A percentile compares a stretch with the other conserved stretches of the same genome.
Conservation (phyloP, 2,329 filamentous ascomycete genomes). For the Alternaria sp. region DNA sequence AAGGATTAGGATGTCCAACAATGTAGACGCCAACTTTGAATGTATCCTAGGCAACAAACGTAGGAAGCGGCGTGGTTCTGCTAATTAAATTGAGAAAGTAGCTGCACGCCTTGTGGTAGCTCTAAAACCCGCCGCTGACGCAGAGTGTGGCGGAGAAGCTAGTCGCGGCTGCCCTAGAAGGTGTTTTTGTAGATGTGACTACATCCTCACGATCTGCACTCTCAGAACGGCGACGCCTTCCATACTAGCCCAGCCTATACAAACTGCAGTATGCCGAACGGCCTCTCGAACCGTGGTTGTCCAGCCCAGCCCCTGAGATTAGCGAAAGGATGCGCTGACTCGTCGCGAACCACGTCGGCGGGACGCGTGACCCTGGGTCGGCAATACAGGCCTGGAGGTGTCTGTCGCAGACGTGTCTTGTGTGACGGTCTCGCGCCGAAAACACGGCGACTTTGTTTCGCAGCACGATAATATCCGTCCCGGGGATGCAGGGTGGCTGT, state of each 20-base stretch:
- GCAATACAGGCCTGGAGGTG: not conserved
- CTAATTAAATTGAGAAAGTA: not conserved
- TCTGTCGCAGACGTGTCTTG: not conserved
- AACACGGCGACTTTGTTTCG: not conserved
- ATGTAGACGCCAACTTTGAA: not conserved
- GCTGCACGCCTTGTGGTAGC: not conserved
- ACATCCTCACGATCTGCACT: not conserved
- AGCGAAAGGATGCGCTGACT: conserved; percentile 2
- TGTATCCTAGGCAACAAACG: not conserved
- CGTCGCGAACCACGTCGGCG: not conserved
- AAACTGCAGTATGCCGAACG: not conserved
- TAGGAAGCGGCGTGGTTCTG: not conserved
- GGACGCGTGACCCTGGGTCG: not conserved
- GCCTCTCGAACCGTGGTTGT: not conserved
- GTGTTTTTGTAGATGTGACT: not conserved
- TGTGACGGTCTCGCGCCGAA: not conserved
- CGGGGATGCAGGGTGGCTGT: not conserved
- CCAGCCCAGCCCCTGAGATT: conserved; percentile 12
- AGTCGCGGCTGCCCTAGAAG: not conserved
- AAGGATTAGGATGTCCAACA: not conserved
- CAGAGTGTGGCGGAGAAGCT: not conserved
- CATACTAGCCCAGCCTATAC: not conserved
- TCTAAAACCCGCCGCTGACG: not conserved
- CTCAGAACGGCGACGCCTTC: not conserved
- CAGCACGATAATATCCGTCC: not conserved